Evolutionary conservation across 2,329 filamentous ascomycete genomes (phyloP).

Genomic region (Trichoderma oligosporum): DNA sequence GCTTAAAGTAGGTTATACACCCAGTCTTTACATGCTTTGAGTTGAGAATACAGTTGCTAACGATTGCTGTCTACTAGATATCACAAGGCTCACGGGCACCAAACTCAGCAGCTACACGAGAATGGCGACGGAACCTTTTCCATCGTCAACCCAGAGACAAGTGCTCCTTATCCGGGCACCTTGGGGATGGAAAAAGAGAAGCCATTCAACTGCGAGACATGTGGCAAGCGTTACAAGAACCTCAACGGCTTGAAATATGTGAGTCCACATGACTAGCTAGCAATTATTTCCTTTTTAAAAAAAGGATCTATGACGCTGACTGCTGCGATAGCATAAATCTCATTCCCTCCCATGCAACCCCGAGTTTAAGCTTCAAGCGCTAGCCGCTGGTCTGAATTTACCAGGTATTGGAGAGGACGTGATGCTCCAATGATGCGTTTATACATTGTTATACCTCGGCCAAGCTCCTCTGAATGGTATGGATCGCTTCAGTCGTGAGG

Average conservation of each 20-base stretch:
- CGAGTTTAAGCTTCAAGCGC: constrained; percentile 55
- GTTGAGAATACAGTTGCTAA: neutral
- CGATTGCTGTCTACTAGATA: constrained; percentile 43
- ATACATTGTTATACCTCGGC: neutral
- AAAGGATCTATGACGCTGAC: constrained; percentile 29
- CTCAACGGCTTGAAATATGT: constrained; percentile 96
- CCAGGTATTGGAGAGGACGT: constrained; percentile 46
- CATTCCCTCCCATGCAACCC: constrained; percentile 89
- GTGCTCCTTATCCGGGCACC: constrained; percentile 88
- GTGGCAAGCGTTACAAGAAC: constrained; percentile 98
- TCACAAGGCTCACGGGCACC: constrained; percentile 82
- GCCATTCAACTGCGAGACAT: constrained; percentile 94
- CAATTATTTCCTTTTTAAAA: constrained; percentile 12
- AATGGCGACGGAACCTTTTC: constrained; percentile 97
- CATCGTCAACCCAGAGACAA: constrained; percentile 95
- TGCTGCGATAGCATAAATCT: constrained; percentile 57
- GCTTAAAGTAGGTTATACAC: constrained; percentile 73
- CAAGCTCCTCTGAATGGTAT: neutral
- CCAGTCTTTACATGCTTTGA: neutral
- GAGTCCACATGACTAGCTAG: constrained; percentile 32
- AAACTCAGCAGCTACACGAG: constrained; percentile 93
- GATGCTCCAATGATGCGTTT: constrained; percentile 33
- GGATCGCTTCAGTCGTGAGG: neutral
- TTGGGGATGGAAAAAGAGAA: constrained; percentile 99
- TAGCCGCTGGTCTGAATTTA: constrained; percentile 43